phyloP scores from a whole-genome alignment of 495 filamentous ascomycete genomes.

The Apodospora peruviana region DNA sequence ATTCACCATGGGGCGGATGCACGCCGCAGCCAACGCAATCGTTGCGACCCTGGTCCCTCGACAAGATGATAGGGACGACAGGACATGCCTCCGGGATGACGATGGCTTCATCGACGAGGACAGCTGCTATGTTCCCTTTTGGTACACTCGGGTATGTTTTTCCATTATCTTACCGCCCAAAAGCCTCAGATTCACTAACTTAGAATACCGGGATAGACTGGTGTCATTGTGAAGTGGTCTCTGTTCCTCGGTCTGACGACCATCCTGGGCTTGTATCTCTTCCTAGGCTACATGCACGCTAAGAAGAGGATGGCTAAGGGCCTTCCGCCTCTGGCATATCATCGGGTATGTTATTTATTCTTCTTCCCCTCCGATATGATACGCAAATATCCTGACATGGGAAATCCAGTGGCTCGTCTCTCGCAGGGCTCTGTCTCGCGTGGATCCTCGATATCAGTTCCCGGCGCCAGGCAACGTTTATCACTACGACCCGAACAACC shows the following conservation, averaged over 20 bases:
- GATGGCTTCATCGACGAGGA: slow-evolving; percentile 30
- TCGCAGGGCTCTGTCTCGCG: slow-evolving; percentile 45
- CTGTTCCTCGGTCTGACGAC: slow-evolving; percentile 53
- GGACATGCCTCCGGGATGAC: slow-evolving; percentile 11
- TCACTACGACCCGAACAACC: slow-evolving; percentile 21
- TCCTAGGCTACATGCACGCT: slow-evolving; percentile 63
- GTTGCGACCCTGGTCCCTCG: slow-evolving; percentile 5
- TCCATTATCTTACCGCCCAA: no score
- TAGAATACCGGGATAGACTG: no score
- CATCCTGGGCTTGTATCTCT: slow-evolving; percentile 46
- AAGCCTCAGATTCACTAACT: no score
- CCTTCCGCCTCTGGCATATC: slow-evolving; percentile 56
- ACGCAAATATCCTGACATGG: not conserved
- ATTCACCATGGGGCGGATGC: slow-evolving; percentile 3
- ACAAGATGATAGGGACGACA: slow-evolving; percentile 6
- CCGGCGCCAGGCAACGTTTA: slow-evolving; percentile 23
- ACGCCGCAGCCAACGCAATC: not conserved
- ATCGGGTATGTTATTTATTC: slow-evolving; percentile 48
- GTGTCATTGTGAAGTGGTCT: slow-evolving; percentile 61
- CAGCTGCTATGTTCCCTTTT: slow-evolving; percentile 36
- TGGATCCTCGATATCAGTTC: slow-evolving; percentile 46
- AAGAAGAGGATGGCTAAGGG: slow-evolving; percentile 57
- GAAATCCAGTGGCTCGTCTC: slow-evolving; percentile 55
- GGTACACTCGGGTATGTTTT: slow-evolving; percentile 38
- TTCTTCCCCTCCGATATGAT: not conserved